Evolutionary conservation across 768 basidiomycete genomes (phyloP).

Genomic region (Boletus rubroflammeus): DNA sequence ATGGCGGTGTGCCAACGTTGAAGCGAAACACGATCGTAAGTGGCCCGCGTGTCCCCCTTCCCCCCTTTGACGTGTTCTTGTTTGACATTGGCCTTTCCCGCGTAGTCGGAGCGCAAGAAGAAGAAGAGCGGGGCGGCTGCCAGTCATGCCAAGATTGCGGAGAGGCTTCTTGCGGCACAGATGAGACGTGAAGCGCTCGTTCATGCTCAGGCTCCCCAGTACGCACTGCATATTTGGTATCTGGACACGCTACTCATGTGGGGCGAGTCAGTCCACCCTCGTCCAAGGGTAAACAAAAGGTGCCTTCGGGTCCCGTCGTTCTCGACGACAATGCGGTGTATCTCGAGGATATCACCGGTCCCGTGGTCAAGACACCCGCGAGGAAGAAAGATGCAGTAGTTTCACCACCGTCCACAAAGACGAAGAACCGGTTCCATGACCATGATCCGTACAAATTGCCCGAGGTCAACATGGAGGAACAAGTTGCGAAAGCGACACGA

Average conservation of each 20-base stretch:
- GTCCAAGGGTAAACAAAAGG: slow-evolving; percentile 46
- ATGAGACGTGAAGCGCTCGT: slow-evolving; percentile 85
- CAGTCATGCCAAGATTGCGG: slow-evolving; percentile 84
- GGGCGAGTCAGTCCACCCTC: slow-evolving; percentile 18
- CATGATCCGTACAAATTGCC: slow-evolving; percentile 95
- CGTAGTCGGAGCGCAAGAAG: slow-evolving; percentile 78
- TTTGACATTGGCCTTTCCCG: slow-evolving; percentile 6
- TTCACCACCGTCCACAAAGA: slow-evolving; percentile 49
- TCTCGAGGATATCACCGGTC: slow-evolving; percentile 75
- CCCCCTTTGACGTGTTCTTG: background rate
- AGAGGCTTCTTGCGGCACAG: slow-evolving; percentile 89
- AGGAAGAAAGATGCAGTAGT: slow-evolving; percentile 26
- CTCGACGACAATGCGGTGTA: slow-evolving; percentile 79
- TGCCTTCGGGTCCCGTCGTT: slow-evolving; percentile 41
- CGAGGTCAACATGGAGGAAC: slow-evolving; percentile 66
- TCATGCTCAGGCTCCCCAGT: slow-evolving; percentile 48
- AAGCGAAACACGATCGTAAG: slow-evolving; percentile 88
- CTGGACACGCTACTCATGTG: background rate
- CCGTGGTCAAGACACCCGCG: slow-evolving; percentile 51
- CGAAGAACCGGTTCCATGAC: slow-evolving; percentile 63
- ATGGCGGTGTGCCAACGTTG: slow-evolving; percentile 89
- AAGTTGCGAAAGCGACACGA: slow-evolving; percentile 58
- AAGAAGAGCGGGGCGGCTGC: slow-evolving; percentile 89
- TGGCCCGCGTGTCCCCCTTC: background rate
- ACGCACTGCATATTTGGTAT: slow-evolving; percentile 17